Conservation (phyloP, 2,329 filamentous ascomycete species). For the Fusarium pseudograminearum region DNA sequence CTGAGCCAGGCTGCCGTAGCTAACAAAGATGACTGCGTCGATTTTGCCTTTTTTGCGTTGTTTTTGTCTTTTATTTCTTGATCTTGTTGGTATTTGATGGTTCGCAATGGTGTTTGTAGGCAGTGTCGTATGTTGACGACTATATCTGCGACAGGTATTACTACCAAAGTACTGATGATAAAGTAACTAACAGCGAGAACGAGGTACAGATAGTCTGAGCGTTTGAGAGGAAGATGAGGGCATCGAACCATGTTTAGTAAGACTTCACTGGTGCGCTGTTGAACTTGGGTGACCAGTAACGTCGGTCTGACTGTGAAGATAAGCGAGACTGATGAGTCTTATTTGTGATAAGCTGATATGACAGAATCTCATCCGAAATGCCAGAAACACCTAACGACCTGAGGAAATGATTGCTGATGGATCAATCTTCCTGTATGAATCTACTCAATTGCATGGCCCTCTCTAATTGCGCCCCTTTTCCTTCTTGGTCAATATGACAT, state of each 20-base stretch:
- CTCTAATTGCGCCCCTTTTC: not conserved
- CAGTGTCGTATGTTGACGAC: not conserved
- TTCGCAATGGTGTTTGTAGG: slow-evolving; percentile 21
- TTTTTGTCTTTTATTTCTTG: slow-evolving; percentile 1
- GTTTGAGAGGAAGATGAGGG: too few relatives aligned
- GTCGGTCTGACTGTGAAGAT: slow-evolving; percentile 5
- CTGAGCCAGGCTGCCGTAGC: slow-evolving; percentile 39
- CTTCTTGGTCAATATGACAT: not conserved
- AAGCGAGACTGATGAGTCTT: slow-evolving; percentile 15
- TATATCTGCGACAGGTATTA: not conserved
- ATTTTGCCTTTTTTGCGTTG: slow-evolving; percentile 28
- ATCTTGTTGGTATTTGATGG: slow-evolving; percentile 1
- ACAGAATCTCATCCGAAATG: not conserved
- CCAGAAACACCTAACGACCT: not conserved
- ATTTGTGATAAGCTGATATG: slow-evolving; percentile 17
- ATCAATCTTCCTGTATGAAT: not conserved
- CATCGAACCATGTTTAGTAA: not conserved
- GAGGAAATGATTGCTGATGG: not conserved
- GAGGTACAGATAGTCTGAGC: not conserved
- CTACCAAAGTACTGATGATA: not conserved
- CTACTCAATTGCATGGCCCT: not conserved
- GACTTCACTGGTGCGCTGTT: not conserved
- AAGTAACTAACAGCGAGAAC: not conserved
- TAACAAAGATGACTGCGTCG: slow-evolving; percentile 32
- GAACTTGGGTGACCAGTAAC: not conserved